Base-by-base conservation (phyloP, 2,329 filamentous ascomycete species). In the Aspergillus viridinutans region DNA sequence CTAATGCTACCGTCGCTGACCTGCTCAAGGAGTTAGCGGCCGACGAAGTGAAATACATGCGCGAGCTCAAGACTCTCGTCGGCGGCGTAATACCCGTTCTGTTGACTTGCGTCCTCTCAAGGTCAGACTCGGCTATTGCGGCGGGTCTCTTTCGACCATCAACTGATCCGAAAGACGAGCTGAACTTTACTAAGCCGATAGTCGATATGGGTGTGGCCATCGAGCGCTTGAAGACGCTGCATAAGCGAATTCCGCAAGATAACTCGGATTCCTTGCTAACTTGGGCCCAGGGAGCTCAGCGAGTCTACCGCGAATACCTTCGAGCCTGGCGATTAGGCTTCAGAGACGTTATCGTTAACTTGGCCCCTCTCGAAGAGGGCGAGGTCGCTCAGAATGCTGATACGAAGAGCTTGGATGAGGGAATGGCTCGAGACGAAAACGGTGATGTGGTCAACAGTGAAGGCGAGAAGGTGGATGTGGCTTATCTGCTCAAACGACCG, bases 1-100 rank as follows among this genome's bases (percentile, higher is more conserved):
- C 85, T 29, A 85, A 83, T 55, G 85, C 89, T 43, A 92, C 88
- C 1, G 80, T 91, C 10, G 80, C 84, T 23, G 91, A 93, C 61
- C 78, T 97, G 21, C 82, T 97, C 71, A 81, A 83, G 53, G 92
- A 96, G 68, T 86, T 99, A 61, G 80, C 84, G 10, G 84, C 88
- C 4, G 94, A 97, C 65, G 94, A 99, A 73, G 79, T 84, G 48
- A 89, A 94, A 64, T 99, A 97, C 69, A 88, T 89, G 74, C 85
- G 92, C 54, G 94, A 99, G 74, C 81, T 99, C 32, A 91, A 92
- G 69, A 97, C 94, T 0, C 77, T 99, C 32, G 92, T 97, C 7
- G 92, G 96, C 66, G 94, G 94, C 55, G 93, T 99, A 23, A 90
- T 99, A 55, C 94, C 94, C 0, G 93, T 97, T 2, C 82, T 99